Percentiles rank a stretch among this genome's conserved stretches.
Evolutionary conservation across 768 basidiomycete genomes (phyloP).

Genomic region (Mycena capillaripes): DNA sequence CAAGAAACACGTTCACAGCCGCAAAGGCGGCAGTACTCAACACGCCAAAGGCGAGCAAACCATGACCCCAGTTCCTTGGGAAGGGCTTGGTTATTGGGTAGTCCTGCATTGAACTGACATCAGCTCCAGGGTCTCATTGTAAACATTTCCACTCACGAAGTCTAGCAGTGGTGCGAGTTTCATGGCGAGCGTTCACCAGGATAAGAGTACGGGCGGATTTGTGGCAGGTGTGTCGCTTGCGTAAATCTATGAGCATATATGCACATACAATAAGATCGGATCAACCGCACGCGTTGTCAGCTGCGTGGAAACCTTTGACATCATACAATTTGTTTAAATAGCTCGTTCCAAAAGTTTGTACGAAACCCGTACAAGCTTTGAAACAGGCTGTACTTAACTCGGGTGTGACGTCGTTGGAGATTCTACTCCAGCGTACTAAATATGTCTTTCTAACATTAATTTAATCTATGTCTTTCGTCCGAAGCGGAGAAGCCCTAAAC

Average conservation of each 20-base stretch:
- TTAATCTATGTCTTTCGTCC: no score
- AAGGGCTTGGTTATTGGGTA: slow-evolving; percentile 25
- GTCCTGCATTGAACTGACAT: slow-evolving; percentile 11
- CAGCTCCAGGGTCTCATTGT: neutral
- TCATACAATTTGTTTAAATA: neutral
- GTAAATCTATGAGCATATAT: neutral
- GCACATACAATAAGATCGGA: neutral
- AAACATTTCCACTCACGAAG: neutral
- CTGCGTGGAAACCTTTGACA: neutral
- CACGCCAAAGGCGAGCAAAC: slow-evolving; percentile 27
- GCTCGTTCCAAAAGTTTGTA: neutral
- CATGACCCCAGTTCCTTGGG: neutral
- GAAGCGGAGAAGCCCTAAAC: no score
- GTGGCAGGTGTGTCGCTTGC: neutral
- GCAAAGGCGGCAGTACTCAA: slow-evolving; percentile 13
- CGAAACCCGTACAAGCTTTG: neutral
- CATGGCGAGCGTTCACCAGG: neutral
- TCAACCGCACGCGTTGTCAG: neutral
- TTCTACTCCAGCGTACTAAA: no score
- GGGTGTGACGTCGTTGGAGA: neutral
- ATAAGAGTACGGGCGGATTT: neutral
- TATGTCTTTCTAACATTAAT: no score
- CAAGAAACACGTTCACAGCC: slow-evolving; percentile 26
- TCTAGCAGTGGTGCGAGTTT: neutral
- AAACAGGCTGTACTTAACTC: neutral